Percentiles rank a stretch among this genome's conserved stretches.
Evolutionary conservation across 495 filamentous ascomycete species (phyloP).

Genomic region (Tuber aestivum): DNA sequence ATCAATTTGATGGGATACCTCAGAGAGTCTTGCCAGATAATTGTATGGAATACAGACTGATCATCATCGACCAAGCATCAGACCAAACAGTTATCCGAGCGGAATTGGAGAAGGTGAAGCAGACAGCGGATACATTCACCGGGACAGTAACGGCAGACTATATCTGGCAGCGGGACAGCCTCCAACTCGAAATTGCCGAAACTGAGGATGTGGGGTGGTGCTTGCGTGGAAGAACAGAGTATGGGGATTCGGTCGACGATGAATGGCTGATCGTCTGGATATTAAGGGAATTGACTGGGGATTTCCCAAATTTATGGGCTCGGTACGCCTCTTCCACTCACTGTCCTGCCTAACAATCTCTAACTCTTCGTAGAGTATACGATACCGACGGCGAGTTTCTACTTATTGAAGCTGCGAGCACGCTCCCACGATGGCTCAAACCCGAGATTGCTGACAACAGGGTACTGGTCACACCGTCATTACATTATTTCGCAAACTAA

Average conservation of each 20-base stretch:
- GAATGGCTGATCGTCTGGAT: conserved; percentile 95
- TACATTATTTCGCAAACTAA: not conserved
- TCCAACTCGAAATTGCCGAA: conserved; percentile 57
- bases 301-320: conserved; percentile 67
- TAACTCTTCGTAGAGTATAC: conserved; percentile 48
- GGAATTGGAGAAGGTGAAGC: conserved; percentile 65
- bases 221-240: conserved; percentile 49
- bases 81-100: conserved; percentile 51
- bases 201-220: conserved; percentile 50
- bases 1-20: conserved; percentile 57
- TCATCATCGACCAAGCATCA: conserved; percentile 55
- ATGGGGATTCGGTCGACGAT: conserved; percentile 89
- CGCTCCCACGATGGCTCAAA: conserved; percentile 81
- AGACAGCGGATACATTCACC: conserved; percentile 56
- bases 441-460: conserved; percentile 84
- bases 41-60: conserved; percentile 78
- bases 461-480: conserved; percentile 44
- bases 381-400: conserved; percentile 95
- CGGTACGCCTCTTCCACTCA: conserved; percentile 5
- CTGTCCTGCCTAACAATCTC: not conserved
- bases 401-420: conserved; percentile 85
- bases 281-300: conserved; percentile 70
- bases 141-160: conserved; percentile 57
- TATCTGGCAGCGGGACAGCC: conserved; percentile 88
- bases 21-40: conserved; percentile 73